phyloP scores from a whole-genome alignment of 768 basidiomycete species.

The Gloeostereum incarnatum region DNA sequence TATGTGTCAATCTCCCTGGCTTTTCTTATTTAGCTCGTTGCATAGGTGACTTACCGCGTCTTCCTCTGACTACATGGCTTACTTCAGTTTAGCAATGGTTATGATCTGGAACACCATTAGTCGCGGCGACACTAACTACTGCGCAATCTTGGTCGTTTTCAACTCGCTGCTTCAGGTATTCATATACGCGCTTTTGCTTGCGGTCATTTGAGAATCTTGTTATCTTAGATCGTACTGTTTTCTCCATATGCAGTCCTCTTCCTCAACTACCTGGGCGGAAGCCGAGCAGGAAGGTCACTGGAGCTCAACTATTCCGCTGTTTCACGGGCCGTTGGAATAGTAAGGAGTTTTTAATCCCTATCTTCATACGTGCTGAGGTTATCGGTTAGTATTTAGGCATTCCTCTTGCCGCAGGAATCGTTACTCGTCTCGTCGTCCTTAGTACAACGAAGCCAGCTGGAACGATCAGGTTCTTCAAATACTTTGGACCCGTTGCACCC shows the following conservation, averaged over 20 bases:
- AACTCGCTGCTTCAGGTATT: constrained; percentile 76
- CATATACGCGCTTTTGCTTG: too few relatives aligned
- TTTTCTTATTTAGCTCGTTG: constrained; percentile 59
- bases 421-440: constrained; percentile 56
- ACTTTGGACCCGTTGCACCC: constrained; percentile 60
- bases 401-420: constrained; percentile 59
- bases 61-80: too few relatives aligned
- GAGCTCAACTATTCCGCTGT: too few relatives aligned
- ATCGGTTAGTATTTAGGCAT: constrained; percentile 67
- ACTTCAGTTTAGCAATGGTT: too few relatives aligned
- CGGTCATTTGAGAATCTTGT: too few relatives aligned
- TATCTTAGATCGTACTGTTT: constrained; percentile 10
- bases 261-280: constrained; percentile 58
- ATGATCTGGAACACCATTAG: constrained; percentile 80
- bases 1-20: too few relatives aligned
- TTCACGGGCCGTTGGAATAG: constrained; percentile 62
- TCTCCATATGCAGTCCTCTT: constrained; percentile 70
- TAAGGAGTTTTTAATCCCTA: constrained; percentile 25
- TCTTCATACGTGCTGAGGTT: too few relatives aligned
- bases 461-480: constrained; percentile 50
- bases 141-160: constrained; percentile 72
- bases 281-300: too few relatives aligned
- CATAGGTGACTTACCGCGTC: too few relatives aligned
- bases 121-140: constrained; percentile 58
- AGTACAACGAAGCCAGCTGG: constrained; percentile 37